Evolutionary conservation across 202 grass and related monocot genomes (phyloP).

Genomic region (Thinopyrum obtusiflorum): DNA sequence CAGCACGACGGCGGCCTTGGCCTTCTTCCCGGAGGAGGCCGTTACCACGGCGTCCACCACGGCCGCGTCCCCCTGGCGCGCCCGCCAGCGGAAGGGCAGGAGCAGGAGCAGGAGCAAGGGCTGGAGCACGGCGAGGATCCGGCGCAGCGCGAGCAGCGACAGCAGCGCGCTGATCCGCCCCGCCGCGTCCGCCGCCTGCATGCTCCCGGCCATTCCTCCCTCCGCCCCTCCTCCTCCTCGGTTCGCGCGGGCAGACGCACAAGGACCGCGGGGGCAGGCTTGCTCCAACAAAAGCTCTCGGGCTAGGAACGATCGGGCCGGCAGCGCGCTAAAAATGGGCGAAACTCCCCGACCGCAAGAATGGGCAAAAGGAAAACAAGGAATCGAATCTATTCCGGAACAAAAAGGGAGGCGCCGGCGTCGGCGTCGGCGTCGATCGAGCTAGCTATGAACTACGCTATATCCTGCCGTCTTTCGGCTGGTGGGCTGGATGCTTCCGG

Average conservation of each 20-base stretch:
- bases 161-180: slow-evolving; percentile 66
- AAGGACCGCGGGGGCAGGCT: not conserved
- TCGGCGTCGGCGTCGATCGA: not conserved
- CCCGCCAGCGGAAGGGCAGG: slow-evolving; percentile 59
- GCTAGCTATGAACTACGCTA: not conserved
- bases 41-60: not conserved
- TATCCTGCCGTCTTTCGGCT: not conserved
- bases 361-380: not conserved
- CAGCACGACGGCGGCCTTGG: slow-evolving; percentile 47
- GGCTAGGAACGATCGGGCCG: slow-evolving; percentile 1
- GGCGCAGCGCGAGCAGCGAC: slow-evolving; percentile 58
- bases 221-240: not conserved
- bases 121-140: slow-evolving; percentile 62
- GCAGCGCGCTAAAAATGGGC: slow-evolving; percentile 45
- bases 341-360: not conserved
- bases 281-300: not conserved
- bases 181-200: slow-evolving; percentile 70
- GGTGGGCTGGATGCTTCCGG: not conserved
- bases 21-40: slow-evolving; percentile 41
- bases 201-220: slow-evolving; percentile 53
- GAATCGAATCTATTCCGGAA: not conserved
- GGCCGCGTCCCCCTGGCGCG: slow-evolving; percentile 5
- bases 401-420: not conserved
- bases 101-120: slow-evolving; percentile 53
- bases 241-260: not conserved